A percentile compares a stretch with the other conserved stretches of the same genome.
These are phyloP conservation scores for Gossypium turneri DNA, from an alignment of 345 rosid species.

Conservation along the genomic window DNA sequence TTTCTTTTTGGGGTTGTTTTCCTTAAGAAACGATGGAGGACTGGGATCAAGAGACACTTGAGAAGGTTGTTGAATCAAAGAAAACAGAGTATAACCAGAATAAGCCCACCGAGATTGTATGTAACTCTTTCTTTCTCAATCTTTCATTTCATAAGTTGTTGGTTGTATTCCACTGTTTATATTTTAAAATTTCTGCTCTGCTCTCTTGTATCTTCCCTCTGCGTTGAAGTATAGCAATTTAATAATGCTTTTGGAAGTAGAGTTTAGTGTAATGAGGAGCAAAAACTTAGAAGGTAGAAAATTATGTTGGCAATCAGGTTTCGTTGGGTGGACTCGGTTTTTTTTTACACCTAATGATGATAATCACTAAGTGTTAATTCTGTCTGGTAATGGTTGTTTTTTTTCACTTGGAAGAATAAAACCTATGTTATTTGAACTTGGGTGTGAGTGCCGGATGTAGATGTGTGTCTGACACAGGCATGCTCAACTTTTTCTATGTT, in stretches of 20 bases:
- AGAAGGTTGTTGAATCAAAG: constrained; percentile 90
- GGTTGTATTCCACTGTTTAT: neutral
- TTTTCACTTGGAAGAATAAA: neutral
- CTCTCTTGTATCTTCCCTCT: neutral
- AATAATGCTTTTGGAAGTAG: neutral
- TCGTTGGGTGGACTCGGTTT: neutral
- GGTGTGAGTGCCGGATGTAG: neutral
- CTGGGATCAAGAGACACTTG: constrained; percentile 94
- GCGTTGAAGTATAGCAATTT: neutral
- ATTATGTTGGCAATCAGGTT: neutral
- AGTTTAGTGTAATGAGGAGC: neutral
- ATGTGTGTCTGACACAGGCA: neutral
- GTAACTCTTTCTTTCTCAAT: constrained; percentile 19
- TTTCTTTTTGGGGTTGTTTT: constrained; percentile 13
- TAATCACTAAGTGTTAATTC: neutral
- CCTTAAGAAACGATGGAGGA: constrained; percentile 74
- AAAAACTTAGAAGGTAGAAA: neutral
- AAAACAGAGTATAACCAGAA: constrained; percentile 79
- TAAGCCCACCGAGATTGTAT: constrained; percentile 89
- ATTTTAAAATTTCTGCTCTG: neutral
- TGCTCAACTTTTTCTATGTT: neutral
- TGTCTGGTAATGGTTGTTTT: neutral
- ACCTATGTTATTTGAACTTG: neutral
- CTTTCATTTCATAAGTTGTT: neutral
- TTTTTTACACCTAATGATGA: neutral